Conservation (phyloP, 768 basidiomycete genomes). For the Aureoboletus auriporus region DNA sequence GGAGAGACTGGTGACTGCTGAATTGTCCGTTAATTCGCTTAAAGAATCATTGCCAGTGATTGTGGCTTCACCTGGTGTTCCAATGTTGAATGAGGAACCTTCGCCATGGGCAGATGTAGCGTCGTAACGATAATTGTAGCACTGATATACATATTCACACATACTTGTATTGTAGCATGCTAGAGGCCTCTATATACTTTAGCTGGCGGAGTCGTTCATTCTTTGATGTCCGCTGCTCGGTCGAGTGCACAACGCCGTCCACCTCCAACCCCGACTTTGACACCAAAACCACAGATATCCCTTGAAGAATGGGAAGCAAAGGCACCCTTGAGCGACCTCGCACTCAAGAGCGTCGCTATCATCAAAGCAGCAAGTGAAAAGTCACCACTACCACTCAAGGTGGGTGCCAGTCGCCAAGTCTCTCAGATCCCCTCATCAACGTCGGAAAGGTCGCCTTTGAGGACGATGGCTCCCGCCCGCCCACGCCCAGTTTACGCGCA, state of each 20-base stretch:
- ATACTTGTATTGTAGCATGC: constrained; percentile 8
- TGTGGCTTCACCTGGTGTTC: constrained; percentile 7
- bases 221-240: constrained; percentile 22
- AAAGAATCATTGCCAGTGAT: constrained; percentile 9
- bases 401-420: constrained; percentile 30
- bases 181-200: neutral
- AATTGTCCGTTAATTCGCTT: constrained; percentile 1
- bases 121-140: neutral
- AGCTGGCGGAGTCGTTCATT: neutral
- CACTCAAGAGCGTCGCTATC: constrained; percentile 58
- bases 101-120: constrained; percentile 29
- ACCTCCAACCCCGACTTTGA: constrained; percentile 24
- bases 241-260: constrained; percentile 24
- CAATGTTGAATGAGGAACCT: constrained; percentile 24
- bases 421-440: constrained; percentile 25
- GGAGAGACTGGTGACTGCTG: constrained; percentile 2
- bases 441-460: constrained; percentile 40
- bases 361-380: constrained; percentile 61
- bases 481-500: constrained; percentile 34
- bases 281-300: constrained; percentile 47
- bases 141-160: constrained; percentile 1
- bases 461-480: constrained; percentile 31
- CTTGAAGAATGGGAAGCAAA: constrained; percentile 92
- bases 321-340: constrained; percentile 69
- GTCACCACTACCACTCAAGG: constrained; percentile 71